Percentiles rank a stretch among this genome's conserved stretches.
Evolutionary conservation across 108 stramenopile species (phyloP).

Genomic region (Pseudonitzschia pungens): DNA sequence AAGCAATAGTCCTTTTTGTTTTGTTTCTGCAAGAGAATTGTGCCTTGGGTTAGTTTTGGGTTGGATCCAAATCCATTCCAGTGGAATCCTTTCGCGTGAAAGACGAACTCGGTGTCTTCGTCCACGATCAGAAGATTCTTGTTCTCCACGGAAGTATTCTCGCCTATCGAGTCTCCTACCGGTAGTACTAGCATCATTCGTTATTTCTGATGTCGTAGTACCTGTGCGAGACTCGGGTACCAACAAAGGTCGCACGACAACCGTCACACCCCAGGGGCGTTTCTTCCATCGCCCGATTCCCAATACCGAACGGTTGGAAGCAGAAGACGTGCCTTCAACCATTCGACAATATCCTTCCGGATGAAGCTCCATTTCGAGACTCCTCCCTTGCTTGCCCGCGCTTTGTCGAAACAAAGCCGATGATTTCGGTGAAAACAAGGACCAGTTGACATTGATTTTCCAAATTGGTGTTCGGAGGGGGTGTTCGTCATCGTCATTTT

Average conservation of each 20-base stretch:
- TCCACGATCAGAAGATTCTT: neutral
- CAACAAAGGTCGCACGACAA: constrained; percentile 6
- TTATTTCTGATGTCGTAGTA: neutral
- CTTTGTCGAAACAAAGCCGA: neutral
- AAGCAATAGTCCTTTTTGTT: neutral
- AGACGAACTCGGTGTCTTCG: constrained; percentile 12
- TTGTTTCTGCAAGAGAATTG: constrained; percentile 7
- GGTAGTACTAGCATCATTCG: neutral
- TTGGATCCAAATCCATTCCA: constrained; percentile 14
- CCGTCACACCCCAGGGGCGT: constrained; percentile 12
- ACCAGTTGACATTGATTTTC: constrained; percentile 7
- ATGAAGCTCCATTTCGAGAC: constrained; percentile 1
- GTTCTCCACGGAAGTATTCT: neutral
- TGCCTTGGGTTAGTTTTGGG: constrained; percentile 12
- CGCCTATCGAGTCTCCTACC: neutral
- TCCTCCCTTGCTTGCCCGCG: neutral
- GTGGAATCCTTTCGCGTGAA: constrained; percentile 6
- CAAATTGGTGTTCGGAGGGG: constrained; percentile 6
- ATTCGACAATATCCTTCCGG: constrained; percentile 20
- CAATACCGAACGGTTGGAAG: constrained; percentile 2
- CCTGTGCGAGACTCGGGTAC: neutral
- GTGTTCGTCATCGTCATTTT: neutral
- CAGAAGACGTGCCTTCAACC: neutral
- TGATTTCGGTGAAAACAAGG: constrained; percentile 6
- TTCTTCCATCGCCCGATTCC: constrained; percentile 11